Evolutionary conservation across 1,284 basidiomycete genomes (phyloP).

Genomic region (Sphaerobolus stellatus): DNA sequence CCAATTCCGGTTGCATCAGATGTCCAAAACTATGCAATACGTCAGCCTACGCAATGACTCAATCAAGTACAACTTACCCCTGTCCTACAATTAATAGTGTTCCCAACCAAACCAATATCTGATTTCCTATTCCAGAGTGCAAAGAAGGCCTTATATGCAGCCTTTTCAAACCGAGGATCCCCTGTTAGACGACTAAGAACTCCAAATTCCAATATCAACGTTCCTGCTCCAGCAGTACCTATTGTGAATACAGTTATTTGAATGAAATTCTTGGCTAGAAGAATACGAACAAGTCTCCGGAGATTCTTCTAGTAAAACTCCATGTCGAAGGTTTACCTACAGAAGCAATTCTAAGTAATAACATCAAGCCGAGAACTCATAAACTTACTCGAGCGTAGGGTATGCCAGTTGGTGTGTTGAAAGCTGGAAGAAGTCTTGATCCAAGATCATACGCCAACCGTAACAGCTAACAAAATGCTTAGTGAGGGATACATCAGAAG

Average conservation of each 20-base stretch:
- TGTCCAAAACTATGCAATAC: conserved; percentile 55
- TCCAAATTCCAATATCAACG: conserved; percentile 89
- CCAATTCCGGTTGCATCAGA: conserved; percentile 77
- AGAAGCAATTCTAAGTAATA: conserved; percentile 12
- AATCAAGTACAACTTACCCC: conserved; percentile 53
- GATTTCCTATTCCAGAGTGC: conserved; percentile 89
- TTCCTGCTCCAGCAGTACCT: conserved; percentile 91
- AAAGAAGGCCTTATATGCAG: conserved; percentile 82
- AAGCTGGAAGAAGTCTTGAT: conserved; percentile 81
- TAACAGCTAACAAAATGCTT: conserved; percentile 45
- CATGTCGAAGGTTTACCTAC: conserved; percentile 75
- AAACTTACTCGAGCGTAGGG: conserved; percentile 78
- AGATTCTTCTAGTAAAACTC: conserved; percentile 67
- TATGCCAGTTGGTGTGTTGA: conserved; percentile 83
- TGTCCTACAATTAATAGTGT: conserved; percentile 78
- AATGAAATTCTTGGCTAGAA: conserved; percentile 10
- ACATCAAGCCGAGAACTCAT: conserved; percentile 13
- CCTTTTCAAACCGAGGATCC: conserved; percentile 83
- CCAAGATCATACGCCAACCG: conserved; percentile 83
- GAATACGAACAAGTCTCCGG: conserved; percentile 69
- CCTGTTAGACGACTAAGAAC: conserved; percentile 85
- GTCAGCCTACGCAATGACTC: background rate
- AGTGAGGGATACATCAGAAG: conserved; percentile 27
- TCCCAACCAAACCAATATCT: conserved; percentile 80
- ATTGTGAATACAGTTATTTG: conserved; percentile 5